Percentiles rank a stretch among this genome's conserved stretches.
Conservation (phyloP, 495 filamentous ascomycete species). For the Filosporella fistucella region DNA sequence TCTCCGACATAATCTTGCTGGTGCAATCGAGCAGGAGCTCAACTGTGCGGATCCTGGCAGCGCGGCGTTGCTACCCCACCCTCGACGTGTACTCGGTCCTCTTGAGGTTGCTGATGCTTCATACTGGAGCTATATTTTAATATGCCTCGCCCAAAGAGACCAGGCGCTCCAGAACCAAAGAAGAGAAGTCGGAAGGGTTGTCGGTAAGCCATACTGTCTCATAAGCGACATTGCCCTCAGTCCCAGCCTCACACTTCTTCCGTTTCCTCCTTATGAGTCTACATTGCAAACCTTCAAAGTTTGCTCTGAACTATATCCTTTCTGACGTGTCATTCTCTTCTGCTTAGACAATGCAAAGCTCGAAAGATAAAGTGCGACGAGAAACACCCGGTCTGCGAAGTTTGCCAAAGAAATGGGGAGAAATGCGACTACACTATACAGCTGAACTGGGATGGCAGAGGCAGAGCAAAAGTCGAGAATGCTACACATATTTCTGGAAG, state of each 20-base stretch:
- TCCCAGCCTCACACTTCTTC: neutral
- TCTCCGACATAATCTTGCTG: no score
- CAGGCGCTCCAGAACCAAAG: slow-evolving; percentile 63
- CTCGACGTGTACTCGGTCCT: no score
- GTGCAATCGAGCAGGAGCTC: no score
- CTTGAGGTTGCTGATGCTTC: no score
- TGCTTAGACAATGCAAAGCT: slow-evolving; percentile 71
- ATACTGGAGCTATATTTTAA: neutral
- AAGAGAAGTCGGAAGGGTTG: slow-evolving; percentile 78
- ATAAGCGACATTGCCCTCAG: neutral
- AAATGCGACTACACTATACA: slow-evolving; percentile 82
- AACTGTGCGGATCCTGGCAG: no score
- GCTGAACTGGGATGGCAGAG: slow-evolving; percentile 78
- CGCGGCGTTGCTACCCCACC: no score
- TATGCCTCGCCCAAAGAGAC: slow-evolving; percentile 66
- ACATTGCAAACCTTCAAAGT: neutral
- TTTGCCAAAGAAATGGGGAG: slow-evolving; percentile 73
- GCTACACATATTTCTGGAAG: slow-evolving; percentile 1
- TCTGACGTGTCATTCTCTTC: neutral
- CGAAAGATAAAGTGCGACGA: slow-evolving; percentile 88
- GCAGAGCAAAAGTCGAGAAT: slow-evolving; percentile 32
- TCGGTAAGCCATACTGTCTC: slow-evolving; percentile 51
- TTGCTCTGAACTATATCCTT: neutral
- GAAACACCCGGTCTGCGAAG: slow-evolving; percentile 71
- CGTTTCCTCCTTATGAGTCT: neutral